These are phyloP conservation scores for Neofusicoccum cordaticola DNA, from an alignment of 2,329 filamentous ascomycete genomes.

Conservation along the genomic window DNA sequence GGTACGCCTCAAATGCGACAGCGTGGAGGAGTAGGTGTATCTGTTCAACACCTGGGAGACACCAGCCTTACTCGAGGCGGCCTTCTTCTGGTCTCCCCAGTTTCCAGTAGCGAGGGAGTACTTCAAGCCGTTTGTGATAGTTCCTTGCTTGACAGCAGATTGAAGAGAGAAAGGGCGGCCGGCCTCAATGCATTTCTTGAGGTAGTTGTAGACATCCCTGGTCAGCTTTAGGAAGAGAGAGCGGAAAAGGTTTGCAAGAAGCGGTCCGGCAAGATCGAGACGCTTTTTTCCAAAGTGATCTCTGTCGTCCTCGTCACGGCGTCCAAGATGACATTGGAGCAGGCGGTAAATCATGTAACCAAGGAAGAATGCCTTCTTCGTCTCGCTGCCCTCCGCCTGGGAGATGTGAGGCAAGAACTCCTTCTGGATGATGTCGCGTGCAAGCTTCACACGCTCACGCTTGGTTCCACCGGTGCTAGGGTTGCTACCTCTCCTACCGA, in stretches of 20 bases:
- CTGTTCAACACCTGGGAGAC: conserved; percentile 97
- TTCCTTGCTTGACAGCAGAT: conserved; percentile 85
- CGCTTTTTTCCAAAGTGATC: conserved; percentile 99
- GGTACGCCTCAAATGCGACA: conserved; percentile 94
- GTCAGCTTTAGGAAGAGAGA: conserved; percentile 88
- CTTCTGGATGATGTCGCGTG: conserved; percentile 92
- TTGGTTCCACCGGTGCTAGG: conserved; percentile 66
- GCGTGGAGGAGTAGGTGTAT: conserved; percentile 93
- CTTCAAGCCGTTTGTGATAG: conserved; percentile 89
- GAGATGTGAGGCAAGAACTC: conserved; percentile 96
- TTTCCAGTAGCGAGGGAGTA: conserved; percentile 97
- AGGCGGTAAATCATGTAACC: conserved; percentile 99
- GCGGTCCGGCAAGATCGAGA: conserved; percentile 86
- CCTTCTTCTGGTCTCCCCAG: conserved; percentile 99
- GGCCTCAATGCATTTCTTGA: conserved; percentile 87
- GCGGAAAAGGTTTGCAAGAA: conserved; percentile 95
- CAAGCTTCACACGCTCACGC: conserved; percentile 87
- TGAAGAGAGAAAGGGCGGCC: conserved; percentile 87
- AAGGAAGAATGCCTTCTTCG: conserved; percentile 93
- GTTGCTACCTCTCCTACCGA: conserved; percentile 74
- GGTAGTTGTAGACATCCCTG: conserved; percentile 83
- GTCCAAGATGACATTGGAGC: conserved; percentile 86
- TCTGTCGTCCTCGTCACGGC: conserved; percentile 91
- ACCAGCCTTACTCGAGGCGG: conserved; percentile 88
- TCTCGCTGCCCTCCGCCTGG: conserved; percentile 90